These are phyloP conservation scores for Pseudocercospora pini-densiflorae DNA, from an alignment of 2,329 filamentous ascomycete genomes.

Conservation along the genomic window DNA sequence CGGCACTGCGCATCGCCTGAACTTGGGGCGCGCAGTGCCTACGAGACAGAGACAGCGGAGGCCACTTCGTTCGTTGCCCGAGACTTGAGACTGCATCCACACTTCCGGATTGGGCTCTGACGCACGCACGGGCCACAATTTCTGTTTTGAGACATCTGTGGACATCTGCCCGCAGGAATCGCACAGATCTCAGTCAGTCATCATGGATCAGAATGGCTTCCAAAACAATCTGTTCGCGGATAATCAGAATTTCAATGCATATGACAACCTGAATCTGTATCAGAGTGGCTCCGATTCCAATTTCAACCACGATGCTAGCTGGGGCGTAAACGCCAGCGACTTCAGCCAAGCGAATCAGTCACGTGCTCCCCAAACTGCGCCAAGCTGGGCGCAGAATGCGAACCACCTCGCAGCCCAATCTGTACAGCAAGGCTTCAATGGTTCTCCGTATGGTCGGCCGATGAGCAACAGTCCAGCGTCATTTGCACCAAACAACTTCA, in stretches of 20 bases:
- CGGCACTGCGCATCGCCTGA: slow-evolving; percentile 13
- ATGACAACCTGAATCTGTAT: slow-evolving; percentile 38
- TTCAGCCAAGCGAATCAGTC: slow-evolving; percentile 30
- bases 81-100: background rate
- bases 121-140: slow-evolving; percentile 17
- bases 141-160: slow-evolving; percentile 14
- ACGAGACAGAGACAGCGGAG: slow-evolving; percentile 6
- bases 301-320: slow-evolving; percentile 36
- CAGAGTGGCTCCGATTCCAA: slow-evolving; percentile 33
- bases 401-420: slow-evolving; percentile 30
- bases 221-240: slow-evolving; percentile 37
- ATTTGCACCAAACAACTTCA: slow-evolving; percentile 32
- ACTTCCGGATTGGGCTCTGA: background rate
- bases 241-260: slow-evolving; percentile 34
- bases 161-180: background rate
- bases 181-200: slow-evolving; percentile 6
- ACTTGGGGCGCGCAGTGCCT: slow-evolving; percentile 17
- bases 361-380: slow-evolving; percentile 32
- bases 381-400: slow-evolving; percentile 35
- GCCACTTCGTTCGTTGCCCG: background rate
- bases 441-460: slow-evolving; percentile 31
- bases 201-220: slow-evolving; percentile 32
- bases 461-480: slow-evolving; percentile 36
- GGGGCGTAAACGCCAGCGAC: slow-evolving; percentile 39
- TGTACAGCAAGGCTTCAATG: slow-evolving; percentile 25